Conservation (phyloP, 1,139 yeast genomes). For the Taiozyma sp. region DNA sequence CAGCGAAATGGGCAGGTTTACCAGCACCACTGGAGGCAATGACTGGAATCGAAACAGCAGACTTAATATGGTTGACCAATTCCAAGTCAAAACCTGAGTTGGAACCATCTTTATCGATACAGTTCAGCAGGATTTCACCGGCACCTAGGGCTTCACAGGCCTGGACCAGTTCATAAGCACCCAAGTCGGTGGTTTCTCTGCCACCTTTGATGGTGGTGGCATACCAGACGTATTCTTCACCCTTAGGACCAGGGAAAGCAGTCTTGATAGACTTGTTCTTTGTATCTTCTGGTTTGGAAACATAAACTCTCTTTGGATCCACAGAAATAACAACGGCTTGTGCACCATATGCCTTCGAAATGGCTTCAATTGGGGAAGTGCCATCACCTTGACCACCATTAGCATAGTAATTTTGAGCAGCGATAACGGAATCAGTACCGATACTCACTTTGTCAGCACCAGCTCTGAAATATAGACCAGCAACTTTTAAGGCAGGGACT, state of each 20-base stretch:
- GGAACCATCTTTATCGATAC: constrained; percentile 95
- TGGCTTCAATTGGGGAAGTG: constrained; percentile 81
- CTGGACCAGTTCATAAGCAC: constrained; percentile 80
- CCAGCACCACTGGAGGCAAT: constrained; percentile 99
- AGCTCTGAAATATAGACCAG: constrained; percentile 77
- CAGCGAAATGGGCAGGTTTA: constrained; percentile 78
- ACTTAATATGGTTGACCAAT: constrained; percentile 68
- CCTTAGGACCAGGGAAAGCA: constrained; percentile 66
- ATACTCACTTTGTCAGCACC: constrained; percentile 98
- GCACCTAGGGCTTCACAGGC: constrained; percentile 97
- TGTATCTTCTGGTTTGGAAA: constrained; percentile 52
- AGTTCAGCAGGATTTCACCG: constrained; percentile 86
- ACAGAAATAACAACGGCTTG: constrained; percentile 98
- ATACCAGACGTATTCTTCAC: constrained; percentile 85
- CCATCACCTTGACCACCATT: constrained; percentile 58
- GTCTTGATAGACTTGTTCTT: constrained; percentile 59
- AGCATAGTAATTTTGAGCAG: constrained; percentile 76
- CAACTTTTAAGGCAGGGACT: constrained; percentile 85
- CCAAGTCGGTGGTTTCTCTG: constrained; percentile 80
- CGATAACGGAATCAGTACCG: constrained; percentile 93
- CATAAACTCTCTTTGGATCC: constrained; percentile 86
- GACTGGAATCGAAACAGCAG: constrained; percentile 78
- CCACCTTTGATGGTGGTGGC: constrained; percentile 97
- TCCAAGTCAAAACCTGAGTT: constrained; percentile 91
- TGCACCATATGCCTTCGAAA: constrained; percentile 84